Conservation (phyloP, 2,329 filamentous ascomycete species). For the Alternaria brassicae region DNA sequence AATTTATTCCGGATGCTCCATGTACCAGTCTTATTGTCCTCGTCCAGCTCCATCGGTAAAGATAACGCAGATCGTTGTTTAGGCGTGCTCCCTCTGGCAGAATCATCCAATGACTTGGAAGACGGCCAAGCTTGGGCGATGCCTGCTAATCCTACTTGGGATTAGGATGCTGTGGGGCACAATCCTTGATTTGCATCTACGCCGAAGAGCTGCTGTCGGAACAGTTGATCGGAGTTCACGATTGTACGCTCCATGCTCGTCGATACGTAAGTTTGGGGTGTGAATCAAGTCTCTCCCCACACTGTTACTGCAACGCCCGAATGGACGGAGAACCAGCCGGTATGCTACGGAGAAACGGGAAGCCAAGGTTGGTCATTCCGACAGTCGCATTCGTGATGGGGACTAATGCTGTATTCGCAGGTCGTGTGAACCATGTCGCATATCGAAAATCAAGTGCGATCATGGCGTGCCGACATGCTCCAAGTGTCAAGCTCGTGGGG, state of each 20-base stretch:
- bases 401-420: conserved; percentile 28
- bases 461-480: conserved; percentile 45
- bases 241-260: neutral
- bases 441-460: conserved; percentile 48
- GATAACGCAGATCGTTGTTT: neutral
- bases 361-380: conserved; percentile 38
- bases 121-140: neutral
- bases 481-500: conserved; percentile 44
- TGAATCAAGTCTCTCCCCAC: neutral
- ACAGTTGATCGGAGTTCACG: neutral
- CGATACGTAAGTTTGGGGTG: neutral
- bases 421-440: conserved; percentile 48
- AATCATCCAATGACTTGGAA: neutral
- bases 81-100: neutral
- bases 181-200: neutral
- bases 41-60: neutral
- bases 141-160: neutral
- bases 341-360: conserved; percentile 48
- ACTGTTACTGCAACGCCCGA: neutral
- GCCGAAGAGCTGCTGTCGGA: neutral
- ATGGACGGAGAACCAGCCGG: conserved; percentile 1
- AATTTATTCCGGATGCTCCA: neutral
- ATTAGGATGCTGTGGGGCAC: neutral
- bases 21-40: neutral
- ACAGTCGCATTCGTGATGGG: neutral